phyloP scores from a whole-genome alignment of 768 basidiomycete species.

The Peribolospora kevripleyi region DNA sequence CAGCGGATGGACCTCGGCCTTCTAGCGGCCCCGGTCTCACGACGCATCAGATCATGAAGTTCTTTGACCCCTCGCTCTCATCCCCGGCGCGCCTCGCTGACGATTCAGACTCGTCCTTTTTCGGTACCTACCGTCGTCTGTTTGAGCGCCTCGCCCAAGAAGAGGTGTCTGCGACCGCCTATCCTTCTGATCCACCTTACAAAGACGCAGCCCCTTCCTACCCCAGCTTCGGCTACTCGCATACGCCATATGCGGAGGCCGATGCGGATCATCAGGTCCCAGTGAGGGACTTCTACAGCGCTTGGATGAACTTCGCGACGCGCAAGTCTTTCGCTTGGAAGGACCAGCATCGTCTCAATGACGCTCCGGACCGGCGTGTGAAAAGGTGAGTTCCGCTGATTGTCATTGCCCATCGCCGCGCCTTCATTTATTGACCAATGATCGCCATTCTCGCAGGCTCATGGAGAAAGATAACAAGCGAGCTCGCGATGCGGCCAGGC shows the following conservation, averaged over 20 bases:
- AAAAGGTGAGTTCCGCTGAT: conserved; percentile 32
- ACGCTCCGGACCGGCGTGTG: conserved; percentile 66
- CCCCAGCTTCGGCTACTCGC: conserved; percentile 59
- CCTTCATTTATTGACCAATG: neutral
- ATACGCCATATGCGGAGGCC: conserved; percentile 41
- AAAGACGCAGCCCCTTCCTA: conserved; percentile 30
- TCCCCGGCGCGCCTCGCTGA: no score
- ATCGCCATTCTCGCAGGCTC: conserved; percentile 25
- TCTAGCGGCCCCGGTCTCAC: conserved; percentile 50
- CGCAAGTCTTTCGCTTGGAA: conserved; percentile 71
- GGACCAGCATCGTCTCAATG: conserved; percentile 54
- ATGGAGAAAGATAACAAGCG: conserved; percentile 97
- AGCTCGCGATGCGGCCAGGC: conserved; percentile 56
- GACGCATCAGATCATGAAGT: conserved; percentile 51
- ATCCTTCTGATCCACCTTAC: conserved; percentile 36
- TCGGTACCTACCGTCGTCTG: no score
- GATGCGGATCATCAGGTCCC: conserved; percentile 27
- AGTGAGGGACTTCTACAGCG: conserved; percentile 52
- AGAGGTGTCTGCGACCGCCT: conserved; percentile 28
- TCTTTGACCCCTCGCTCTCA: conserved; percentile 35
- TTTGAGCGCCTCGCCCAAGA: conserved; percentile 10
- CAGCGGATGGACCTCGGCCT: conserved; percentile 24
- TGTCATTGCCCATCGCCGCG: neutral
- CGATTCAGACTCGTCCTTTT: no score
- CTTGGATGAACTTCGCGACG: conserved; percentile 68